Evolutionary conservation across 192 early-diverging fungal genomes (phyloP), one percentile per base, ranked within the genome.

Genomic region (Backusella westeae): DNA sequence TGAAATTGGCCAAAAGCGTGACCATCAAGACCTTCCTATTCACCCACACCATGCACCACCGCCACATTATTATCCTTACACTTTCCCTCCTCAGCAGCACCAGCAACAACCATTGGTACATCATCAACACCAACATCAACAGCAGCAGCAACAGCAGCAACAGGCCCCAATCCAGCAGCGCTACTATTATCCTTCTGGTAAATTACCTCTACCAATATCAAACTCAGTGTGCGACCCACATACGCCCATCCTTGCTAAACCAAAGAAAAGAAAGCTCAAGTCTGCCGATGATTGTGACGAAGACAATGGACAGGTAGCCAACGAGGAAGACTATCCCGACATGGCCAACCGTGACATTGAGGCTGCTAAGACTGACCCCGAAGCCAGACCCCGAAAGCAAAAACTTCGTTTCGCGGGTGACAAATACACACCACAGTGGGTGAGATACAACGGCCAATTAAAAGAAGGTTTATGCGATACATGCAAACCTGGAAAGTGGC

Each of bases 381-480:
- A 89, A 52, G 84, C 84, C 7, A 79, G 81, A 73, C 91, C 92
- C 3, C 85, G 93, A 38, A 85, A 87, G n/a, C 94, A 96, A 71
- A 91, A 92, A 72, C 80, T 93, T 42, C 84, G 91, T 4, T 93
- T 90, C 80, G 72, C 75, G 14, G 90, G 89, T 29, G 94, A 96
- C 69, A 80, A 91, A 67, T 96, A 96, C 77, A 96, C 94, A 17
- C 94, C 94, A 8, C 87, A 89, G 75, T 93, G 91, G 92, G 94
- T 96, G n/a, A 85, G 94, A 71, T 88, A 88, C 75, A 86, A 84
- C 38, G 94, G 94, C 0, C 90, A 91, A 56, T 78, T 86, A 35
- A 95, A 94, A 79, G 94, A 95, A 71, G 94, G 94, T 0, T 90
- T 94, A 73, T 96, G 94, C 83, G 94, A 95, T 36, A 89, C 90